Conservation (phyloP, 371 early-diverging fungal genomes). For the Nosema granulosis region DNA sequence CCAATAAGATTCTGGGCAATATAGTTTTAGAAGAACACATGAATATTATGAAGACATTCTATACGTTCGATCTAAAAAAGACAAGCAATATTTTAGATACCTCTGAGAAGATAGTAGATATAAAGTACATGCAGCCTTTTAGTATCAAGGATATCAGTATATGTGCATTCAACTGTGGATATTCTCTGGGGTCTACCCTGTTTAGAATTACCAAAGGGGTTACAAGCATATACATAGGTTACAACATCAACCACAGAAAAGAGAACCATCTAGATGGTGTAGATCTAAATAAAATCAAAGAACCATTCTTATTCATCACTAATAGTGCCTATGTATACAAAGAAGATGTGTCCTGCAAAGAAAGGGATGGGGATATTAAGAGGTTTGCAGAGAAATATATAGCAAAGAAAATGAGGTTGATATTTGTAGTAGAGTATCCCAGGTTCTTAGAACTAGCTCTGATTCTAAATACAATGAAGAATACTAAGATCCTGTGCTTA, state of each 20-base stretch:
- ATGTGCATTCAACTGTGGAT: slow-evolving; percentile 85
- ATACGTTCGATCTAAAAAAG: background rate
- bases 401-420: slow-evolving; percentile 72
- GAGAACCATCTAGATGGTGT: slow-evolving; percentile 72
- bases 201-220: slow-evolving; percentile 89
- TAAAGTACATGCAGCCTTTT: slow-evolving; percentile 84
- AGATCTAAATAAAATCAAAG: slow-evolving; percentile 71
- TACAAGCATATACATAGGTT: slow-evolving; percentile 85
- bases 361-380: slow-evolving; percentile 61
- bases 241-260: slow-evolving; percentile 85
- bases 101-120: slow-evolving; percentile 68
- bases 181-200: slow-evolving; percentile 87
- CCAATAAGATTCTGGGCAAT: slow-evolving; percentile 78
- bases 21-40: slow-evolving; percentile 73
- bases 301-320: slow-evolving; percentile 74
- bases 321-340: slow-evolving; percentile 74
- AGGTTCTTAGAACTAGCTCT: slow-evolving; percentile 83
- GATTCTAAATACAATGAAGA: slow-evolving; percentile 68
- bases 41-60: slow-evolving; percentile 70
- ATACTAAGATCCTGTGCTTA: slow-evolving; percentile 68
- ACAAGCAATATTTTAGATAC: background rate
- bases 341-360: slow-evolving; percentile 35
- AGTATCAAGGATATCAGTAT: slow-evolving; percentile 78
- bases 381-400: background rate
- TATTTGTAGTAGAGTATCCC: slow-evolving; percentile 80